Conservation (phyloP, 345 rosid species). For the Chamaenerion angustifolium region DNA sequence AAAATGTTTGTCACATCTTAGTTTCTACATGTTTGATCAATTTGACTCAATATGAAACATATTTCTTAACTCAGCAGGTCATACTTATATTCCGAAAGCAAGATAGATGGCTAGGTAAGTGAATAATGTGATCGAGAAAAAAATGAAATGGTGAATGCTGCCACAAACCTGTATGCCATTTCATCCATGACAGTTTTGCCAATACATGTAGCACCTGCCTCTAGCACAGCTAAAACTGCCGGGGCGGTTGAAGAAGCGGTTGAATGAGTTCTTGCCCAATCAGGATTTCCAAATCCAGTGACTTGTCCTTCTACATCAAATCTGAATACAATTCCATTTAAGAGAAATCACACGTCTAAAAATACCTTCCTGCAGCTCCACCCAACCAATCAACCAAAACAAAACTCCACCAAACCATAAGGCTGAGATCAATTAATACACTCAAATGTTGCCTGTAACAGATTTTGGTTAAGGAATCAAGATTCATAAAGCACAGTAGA, state of each 20-base stretch:
- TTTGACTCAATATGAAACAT: too few species aligned
- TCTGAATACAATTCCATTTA: conserved; percentile 19
- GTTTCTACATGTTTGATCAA: too few species aligned
- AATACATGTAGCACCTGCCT: conserved; percentile 54
- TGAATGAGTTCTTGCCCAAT: conserved; percentile 75
- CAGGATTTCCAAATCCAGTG: conserved; percentile 88
- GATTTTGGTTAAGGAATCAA: not conserved
- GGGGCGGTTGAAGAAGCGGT: conserved; percentile 64
- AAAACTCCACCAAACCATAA: not conserved
- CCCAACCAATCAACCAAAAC: not conserved
- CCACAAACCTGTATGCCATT: conserved; percentile 72
- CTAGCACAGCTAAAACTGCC: conserved; percentile 44
- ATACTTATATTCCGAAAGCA: too few species aligned
- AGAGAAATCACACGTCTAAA: not conserved
- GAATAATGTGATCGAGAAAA: too few species aligned
- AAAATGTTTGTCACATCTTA: too few species aligned
- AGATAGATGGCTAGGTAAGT: too few species aligned
- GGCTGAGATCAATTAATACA: not conserved
- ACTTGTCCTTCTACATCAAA: conserved; percentile 73
- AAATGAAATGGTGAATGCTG: not conserved
- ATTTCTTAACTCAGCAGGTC: too few species aligned
- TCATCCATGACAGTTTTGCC: conserved; percentile 86
- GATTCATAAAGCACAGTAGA: not conserved
- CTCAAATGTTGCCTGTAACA: not conserved
- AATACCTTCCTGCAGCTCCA: too few species aligned